These are phyloP conservation scores for Boletus subcaerulescens DNA, from an alignment of 768 basidiomycete species.

Conservation along the genomic window DNA sequence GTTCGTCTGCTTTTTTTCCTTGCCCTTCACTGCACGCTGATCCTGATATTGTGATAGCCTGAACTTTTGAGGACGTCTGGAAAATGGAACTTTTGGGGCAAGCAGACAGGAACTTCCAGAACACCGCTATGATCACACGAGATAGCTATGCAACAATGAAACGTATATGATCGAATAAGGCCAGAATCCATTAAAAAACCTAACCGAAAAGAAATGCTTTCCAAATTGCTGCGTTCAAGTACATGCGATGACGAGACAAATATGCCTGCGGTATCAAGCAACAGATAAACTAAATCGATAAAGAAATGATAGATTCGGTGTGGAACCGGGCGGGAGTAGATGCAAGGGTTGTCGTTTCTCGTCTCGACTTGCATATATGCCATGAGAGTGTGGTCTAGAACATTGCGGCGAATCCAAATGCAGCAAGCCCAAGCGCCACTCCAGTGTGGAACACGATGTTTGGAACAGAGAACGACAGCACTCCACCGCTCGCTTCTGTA, in stretches of 20 bases:
- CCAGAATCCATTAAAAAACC: background rate
- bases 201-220: background rate
- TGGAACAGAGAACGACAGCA: background rate
- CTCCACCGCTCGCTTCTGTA: slow-evolving; percentile 8
- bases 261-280: background rate
- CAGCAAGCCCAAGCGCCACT: slow-evolving; percentile 19
- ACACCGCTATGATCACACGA: slow-evolving; percentile 9
- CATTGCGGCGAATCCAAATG: slow-evolving; percentile 14
- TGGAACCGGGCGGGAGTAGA: background rate
- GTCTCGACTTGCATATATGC: background rate
- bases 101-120: background rate
- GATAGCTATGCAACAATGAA: background rate
- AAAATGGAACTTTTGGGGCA: background rate
- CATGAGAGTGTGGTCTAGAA: slow-evolving; percentile 10
- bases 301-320: background rate
- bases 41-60: background rate
- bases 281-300: background rate
- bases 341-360: background rate
- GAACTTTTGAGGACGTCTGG: background rate
- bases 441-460: slow-evolving; percentile 12
- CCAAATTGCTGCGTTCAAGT: background rate
- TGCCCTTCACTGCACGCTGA: background rate
- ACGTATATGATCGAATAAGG: background rate
- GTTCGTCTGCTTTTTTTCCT: background rate
- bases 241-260: background rate